Evolutionary conservation across 176 grass and related monocot genomes (phyloP).

Genomic region (Oryza meridionalis): DNA sequence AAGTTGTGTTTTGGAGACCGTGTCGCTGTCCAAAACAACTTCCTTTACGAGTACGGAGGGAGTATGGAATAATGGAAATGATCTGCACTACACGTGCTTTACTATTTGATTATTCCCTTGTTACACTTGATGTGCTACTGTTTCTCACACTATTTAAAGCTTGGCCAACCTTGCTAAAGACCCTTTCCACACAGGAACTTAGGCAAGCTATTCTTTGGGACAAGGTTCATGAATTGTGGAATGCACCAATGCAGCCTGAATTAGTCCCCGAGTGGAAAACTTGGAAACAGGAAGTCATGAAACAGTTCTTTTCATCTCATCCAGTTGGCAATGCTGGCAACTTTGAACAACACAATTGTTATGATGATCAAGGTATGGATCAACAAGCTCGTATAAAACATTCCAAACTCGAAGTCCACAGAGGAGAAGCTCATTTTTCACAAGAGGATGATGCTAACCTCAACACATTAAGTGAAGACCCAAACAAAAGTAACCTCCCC

Average conservation of each 20-base stretch:
- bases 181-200: slow-evolving; percentile 69
- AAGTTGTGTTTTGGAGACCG: no score
- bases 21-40: no score
- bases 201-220: slow-evolving; percentile 71
- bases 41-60: no score
- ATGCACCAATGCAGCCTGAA: slow-evolving; percentile 77
- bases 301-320: slow-evolving; percentile 70
- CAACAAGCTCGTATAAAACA: slow-evolving; percentile 70
- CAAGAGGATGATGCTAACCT: slow-evolving; percentile 32
- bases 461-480: slow-evolving; percentile 9
- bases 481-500: slow-evolving; percentile 21
- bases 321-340: slow-evolving; percentile 49
- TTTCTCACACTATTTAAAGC: slow-evolving; percentile 19
- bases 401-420: slow-evolving; percentile 78
- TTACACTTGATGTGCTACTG: slow-evolving; percentile 21
- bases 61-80: background rate
- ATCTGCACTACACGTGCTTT: background rate
- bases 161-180: slow-evolving; percentile 36
- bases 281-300: slow-evolving; percentile 90
- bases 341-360: slow-evolving; percentile 44
- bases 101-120: slow-evolving; percentile 29
- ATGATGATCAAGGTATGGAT: slow-evolving; percentile 51
- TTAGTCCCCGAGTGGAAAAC: slow-evolving; percentile 85
- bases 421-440: slow-evolving; percentile 59
- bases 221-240: slow-evolving; percentile 68